phyloP scores from a whole-genome alignment of 2,329 filamentous ascomycete genomes.

The Alternaria alternata region DNA sequence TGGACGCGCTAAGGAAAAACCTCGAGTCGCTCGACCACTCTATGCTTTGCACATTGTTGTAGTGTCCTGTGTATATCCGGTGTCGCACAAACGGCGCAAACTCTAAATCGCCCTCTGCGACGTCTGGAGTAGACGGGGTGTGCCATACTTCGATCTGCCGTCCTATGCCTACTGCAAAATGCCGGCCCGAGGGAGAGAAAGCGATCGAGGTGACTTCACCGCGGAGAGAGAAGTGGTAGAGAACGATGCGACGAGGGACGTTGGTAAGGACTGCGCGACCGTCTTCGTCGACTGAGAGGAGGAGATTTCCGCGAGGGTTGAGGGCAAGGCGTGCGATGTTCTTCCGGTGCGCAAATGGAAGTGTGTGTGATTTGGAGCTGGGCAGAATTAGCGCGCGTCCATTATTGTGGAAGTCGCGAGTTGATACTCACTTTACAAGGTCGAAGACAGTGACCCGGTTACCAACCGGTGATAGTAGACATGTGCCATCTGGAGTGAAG shows the following conservation, averaged over 20 bases:
- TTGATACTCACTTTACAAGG: conserved; percentile 79
- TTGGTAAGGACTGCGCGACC: conserved; percentile 94
- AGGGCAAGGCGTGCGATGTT: conserved; percentile 91
- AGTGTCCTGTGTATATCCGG: conserved; percentile 85
- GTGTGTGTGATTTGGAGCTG: conserved; percentile 86
- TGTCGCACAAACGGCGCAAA: conserved; percentile 95
- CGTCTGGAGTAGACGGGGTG: conserved; percentile 87
- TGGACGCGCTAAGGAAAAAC: conserved; percentile 92
- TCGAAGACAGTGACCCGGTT: conserved; percentile 97
- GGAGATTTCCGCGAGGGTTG: conserved; percentile 87
- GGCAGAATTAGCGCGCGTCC: conserved; percentile 10
- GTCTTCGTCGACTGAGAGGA: conserved; percentile 93
- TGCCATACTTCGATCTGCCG: conserved; percentile 95
- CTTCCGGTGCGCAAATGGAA: conserved; percentile 90
- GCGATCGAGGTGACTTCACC: conserved; percentile 81
- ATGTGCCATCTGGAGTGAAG: conserved; percentile 95
- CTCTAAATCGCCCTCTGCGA: conserved; percentile 83
- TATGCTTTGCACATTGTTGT: conserved; percentile 83
- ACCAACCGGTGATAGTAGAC: conserved; percentile 93
- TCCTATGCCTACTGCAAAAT: conserved; percentile 89
- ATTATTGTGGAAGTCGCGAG: no score
- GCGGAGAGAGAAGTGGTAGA: conserved; percentile 97
- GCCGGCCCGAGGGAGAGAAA: conserved; percentile 88
- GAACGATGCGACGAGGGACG: conserved; percentile 80
- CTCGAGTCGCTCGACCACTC: conserved; percentile 97